Evolutionary conservation across 805 yeast species (phyloP), one percentile per base, ranked within the genome.

Genomic region (Cyberlindnera maclurae): DNA sequence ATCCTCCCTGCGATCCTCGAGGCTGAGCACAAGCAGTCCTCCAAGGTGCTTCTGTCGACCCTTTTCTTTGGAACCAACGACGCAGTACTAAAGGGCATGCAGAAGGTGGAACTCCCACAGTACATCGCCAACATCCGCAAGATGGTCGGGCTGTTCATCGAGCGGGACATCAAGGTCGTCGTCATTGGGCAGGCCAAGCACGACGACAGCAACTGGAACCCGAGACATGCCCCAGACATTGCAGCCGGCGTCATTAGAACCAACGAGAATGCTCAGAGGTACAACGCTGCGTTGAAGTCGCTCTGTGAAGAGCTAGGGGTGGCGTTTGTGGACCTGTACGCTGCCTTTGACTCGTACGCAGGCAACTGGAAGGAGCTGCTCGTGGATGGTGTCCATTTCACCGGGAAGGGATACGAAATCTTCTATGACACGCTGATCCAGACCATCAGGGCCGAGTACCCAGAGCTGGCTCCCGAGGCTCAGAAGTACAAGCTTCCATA

Each of bases 61-160:
- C 62, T 87, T 2, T 87, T 82, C 54, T 77, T 85, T 50, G 96
- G 96, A 4, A 73, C 95, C 12, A 88, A 88, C 53, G 97, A 88
- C 57, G 68, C 82, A 0, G 68, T 73, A 3, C 46, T 62, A 8
- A 64, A 54, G 1, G 70, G 70, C 4, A 51, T 55, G 4, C 77
- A 72, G 46, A 60, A 61, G 16, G 85, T 85, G 10, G 72, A 75
- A 1, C 15, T 80, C 4, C 70, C 58, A 0, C 62, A 69, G 40
- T 85, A 61, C 52, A 41, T 57, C 15, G 59, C 55, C 12, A 87
- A 87, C 51, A 62, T 72, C 44, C 50, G 46, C 20, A 38, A 43
- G 10, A 46, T 85, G 50, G 62, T 77, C 12, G 46, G 61, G 6
- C 45, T 65, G 42, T 65, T 73, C 24, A 45, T 53, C 16, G 54